A percentile compares a stretch with the other conserved stretches of the same genome.
Evolutionary conservation across 1,284 basidiomycete species (phyloP).

Genomic region (Ceratobasidium theobromae): DNA sequence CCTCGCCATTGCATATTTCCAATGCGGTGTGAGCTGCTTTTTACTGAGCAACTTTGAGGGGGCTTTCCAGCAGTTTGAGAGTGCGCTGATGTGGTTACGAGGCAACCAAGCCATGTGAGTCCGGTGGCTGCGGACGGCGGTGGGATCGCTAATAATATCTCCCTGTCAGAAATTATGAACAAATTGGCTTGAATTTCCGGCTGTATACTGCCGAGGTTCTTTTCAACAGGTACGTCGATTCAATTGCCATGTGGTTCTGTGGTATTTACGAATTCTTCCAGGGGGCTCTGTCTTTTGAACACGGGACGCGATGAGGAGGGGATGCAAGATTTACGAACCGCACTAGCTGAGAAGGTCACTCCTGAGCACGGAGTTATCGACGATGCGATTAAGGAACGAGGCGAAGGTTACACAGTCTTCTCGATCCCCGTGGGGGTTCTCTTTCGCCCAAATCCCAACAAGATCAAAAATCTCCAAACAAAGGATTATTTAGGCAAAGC

Average conservation of each 20-base stretch:
- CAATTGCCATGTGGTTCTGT: neutral
- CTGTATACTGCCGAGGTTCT: conserved; percentile 82
- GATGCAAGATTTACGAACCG: conserved; percentile 67
- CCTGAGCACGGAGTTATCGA: conserved; percentile 86
- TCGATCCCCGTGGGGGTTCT: conserved; percentile 83
- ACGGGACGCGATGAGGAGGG: conserved; percentile 64
- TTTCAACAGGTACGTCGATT: conserved; percentile 64
- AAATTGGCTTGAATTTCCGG: conserved; percentile 84
- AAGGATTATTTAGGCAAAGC: conserved; percentile 91
- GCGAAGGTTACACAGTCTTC: conserved; percentile 82
- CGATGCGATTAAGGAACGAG: conserved; percentile 76
- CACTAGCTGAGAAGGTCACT: conserved; percentile 67
- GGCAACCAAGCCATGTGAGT: conserved; percentile 79
- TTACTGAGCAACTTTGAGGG: conserved; percentile 71
- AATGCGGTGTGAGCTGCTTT: conserved; percentile 84
- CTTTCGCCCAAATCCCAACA: conserved; percentile 82
- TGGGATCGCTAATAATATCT: neutral
- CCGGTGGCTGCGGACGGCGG: neutral
- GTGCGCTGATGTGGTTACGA: conserved; percentile 74
- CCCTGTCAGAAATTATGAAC: conserved; percentile 70
- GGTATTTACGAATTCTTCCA: conserved; percentile 3
- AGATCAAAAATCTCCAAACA: conserved; percentile 77
- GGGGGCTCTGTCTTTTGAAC: conserved; percentile 65
- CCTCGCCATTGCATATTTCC: conserved; percentile 84
- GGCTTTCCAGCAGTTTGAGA: conserved; percentile 78